A percentile compares a stretch with the other conserved stretches of the same genome.
Conservation (phyloP, 306 rosid genomes). For the Rosa chinensis region DNA sequence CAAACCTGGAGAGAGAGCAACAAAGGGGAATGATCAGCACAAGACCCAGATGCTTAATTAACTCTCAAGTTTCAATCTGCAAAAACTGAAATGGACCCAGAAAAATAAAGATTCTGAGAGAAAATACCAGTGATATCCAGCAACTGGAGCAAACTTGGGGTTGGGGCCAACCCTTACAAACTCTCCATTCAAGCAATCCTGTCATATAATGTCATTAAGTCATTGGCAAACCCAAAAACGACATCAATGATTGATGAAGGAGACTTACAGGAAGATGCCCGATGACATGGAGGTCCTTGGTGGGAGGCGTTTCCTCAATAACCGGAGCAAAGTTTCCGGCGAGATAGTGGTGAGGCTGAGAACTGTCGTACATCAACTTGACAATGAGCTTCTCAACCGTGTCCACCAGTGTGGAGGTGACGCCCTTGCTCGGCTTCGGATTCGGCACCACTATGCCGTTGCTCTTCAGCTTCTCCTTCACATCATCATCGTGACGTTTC, state of each 20-base stretch:
- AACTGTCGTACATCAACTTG: conserved; percentile 58
- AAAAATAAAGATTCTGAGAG: background rate
- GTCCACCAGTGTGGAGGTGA: conserved; percentile 56
- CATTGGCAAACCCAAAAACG: background rate
- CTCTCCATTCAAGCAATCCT: conserved; percentile 95
- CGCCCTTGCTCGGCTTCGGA: conserved; percentile 70
- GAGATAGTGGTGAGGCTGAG: conserved; percentile 72
- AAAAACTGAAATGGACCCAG: background rate
- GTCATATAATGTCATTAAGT: conserved; percentile 3
- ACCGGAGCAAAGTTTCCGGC: conserved; percentile 79
- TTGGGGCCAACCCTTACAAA: conserved; percentile 97
- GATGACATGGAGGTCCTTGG: conserved; percentile 50
- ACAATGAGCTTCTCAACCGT: conserved; percentile 69
- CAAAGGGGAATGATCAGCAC: conserved; percentile 32
- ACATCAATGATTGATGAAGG: background rate
- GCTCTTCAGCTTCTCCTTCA: conserved; percentile 29
- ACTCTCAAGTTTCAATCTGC: background rate
- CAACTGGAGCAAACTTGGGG: conserved; percentile 77
- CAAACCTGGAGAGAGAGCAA: conserved; percentile 71
- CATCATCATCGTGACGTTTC: background rate
- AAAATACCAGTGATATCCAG: conserved; percentile 85
- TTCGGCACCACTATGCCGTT: conserved; percentile 43
- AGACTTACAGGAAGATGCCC: conserved; percentile 77
- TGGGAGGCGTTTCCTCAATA: conserved; percentile 76
- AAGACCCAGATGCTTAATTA: conserved; percentile 16